Base-by-base conservation (phyloP, 1,139 yeast genomes). In the Blastobotrys persicus region DNA sequence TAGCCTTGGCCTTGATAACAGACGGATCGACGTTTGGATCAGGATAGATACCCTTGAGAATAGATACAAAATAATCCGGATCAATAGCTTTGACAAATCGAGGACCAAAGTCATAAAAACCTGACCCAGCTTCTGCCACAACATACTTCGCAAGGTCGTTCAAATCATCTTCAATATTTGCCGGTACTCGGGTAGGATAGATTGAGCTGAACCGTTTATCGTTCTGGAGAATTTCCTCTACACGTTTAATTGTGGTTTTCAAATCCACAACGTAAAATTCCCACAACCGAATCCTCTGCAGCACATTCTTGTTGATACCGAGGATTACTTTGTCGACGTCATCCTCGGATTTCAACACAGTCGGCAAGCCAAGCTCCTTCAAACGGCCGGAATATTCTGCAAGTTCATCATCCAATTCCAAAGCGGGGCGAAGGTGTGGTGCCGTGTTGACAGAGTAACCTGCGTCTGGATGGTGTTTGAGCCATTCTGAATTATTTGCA, bases 361-460 rank as follows among this genome's bases (percentile, higher is more conserved):
- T 74, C 1, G 95, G 91, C 50, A 79, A 79, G 0, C 86, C 87
- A 40, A 78, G 73, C 33, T 72, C 64, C 28, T 65, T 69, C 67
- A 88, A 72, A 1, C 75, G 67, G 2, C 64, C 63, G 41, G 95
- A 85, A 60, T 84, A 88, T 31, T 82, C 78, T 33, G 85, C 67
- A 50, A 92, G 74, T 17, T 77, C 74, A 16, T 70, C 74, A 65
- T 92, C 98, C 52, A 92, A 76, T 58, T 85, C 97, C 48, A 89
- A 83, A 1, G 98, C 97, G 1, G 95, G 72, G 17, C 66, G 75
- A 56, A 92, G 76, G 67, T 92, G 96, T 3, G 98, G 97, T 1
- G 98, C 95, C 2, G 96, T 91, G 49, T 78, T 78, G 31, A 77
- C 77, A 54, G 88, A 87, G 69, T 92, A 92, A 5, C 98, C 98